Conservation (phyloP, 495 filamentous ascomycete species). For the Platismatia glauca region DNA sequence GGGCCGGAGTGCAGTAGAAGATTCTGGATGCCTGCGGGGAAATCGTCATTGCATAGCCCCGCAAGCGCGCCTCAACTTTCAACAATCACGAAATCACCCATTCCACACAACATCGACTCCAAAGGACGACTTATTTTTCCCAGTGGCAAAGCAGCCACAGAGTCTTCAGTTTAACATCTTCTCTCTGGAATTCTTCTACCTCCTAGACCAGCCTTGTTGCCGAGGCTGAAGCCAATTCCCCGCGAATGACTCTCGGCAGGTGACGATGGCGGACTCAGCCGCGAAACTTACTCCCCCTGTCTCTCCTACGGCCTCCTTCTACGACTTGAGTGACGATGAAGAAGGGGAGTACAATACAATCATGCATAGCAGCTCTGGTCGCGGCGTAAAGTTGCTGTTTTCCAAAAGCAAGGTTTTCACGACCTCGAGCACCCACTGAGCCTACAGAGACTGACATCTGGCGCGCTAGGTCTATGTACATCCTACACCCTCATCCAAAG, state of each 20-base stretch:
- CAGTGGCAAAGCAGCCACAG: background rate
- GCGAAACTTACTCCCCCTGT: conserved; percentile 28
- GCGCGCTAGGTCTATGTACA: conserved; percentile 80
- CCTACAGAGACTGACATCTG: conserved; percentile 23
- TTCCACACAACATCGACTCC: too few relatives aligned
- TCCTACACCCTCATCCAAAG: conserved; percentile 82
- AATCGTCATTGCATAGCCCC: too few relatives aligned
- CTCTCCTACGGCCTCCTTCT: conserved; percentile 85
- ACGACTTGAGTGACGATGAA: conserved; percentile 93
- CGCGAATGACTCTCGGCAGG: conserved; percentile 15
- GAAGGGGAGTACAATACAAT: conserved; percentile 95
- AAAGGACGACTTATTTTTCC: too few relatives aligned
- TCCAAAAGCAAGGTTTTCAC: conserved; percentile 83
- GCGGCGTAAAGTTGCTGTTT: conserved; percentile 89
- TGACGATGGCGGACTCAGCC: conserved; percentile 23
- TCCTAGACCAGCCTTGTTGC: background rate
- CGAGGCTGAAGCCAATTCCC: background rate
- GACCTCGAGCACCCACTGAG: too few relatives aligned
- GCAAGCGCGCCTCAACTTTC: too few relatives aligned
- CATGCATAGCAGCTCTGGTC: conserved; percentile 66
- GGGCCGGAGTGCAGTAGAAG: too few relatives aligned
- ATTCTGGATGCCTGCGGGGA: too few relatives aligned
- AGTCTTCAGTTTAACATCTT: background rate
- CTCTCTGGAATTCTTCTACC: background rate
- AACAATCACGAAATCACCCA: too few relatives aligned